Base-by-base conservation (phyloP, 1,284 basidiomycete genomes). In the Ustilago nuda region DNA sequence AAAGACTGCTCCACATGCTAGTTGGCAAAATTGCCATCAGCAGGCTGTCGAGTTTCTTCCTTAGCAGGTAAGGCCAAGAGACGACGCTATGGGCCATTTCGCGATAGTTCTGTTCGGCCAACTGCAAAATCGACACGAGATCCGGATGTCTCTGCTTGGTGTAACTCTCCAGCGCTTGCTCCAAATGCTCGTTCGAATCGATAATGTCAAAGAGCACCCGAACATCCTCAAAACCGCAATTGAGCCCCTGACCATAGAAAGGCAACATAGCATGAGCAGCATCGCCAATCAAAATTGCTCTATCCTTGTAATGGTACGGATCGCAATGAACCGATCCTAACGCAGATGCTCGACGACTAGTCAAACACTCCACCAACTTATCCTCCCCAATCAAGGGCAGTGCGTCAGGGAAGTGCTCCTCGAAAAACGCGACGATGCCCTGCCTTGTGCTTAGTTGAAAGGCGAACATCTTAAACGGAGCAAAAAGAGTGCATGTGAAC, bases 181-280 rank as follows among this genome's bases (percentile, higher is more conserved):
- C 89, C 69, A 98, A 88, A 72, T 87, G 88, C 73, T 46, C 27
- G 30, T 60, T 23, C 19, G 36, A 23, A 66, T 91, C 90, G 77
- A 98, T 89, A 63, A 94, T 87, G 36, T 91, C 89, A 66, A 91
- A 90, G 75, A 99, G 89, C 55, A 98, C 91, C 72, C 96, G 91
- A 68, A 99, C 95, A 86, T 99, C 96, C 87, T 99, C 96, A 63
- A 99, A 90, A 11, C 96, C 96, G 84, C 95, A 98, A 85, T 99
- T 99, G 78, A 99, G 89, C 19, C 96, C 96, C 88, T 99, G 96
- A 27, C 87, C 96, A 86, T 96, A 99, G 88, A 99, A 99, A 56
- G 96, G 96, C 30, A 95, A 93, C 94, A 98, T 98, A 48, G 93
- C 92, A 87, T 99, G 96, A 7, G 95, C 94, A 39, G 96, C 92